Conservation (phyloP, 2,329 filamentous ascomycete genomes). For the Aspergillus brasiliensis region DNA sequence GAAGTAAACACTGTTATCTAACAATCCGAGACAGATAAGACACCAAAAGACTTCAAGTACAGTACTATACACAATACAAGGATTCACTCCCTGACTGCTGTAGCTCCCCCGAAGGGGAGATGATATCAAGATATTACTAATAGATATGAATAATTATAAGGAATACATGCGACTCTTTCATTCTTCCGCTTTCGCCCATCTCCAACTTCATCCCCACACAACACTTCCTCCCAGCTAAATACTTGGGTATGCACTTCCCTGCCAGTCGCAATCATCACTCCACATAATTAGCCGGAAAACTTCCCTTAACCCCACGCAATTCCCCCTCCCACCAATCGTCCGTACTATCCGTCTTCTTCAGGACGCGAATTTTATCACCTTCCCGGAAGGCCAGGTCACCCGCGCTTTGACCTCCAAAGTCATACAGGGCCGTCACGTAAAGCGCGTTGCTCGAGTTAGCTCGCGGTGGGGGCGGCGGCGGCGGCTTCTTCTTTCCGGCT, state of each 20-base stretch:
- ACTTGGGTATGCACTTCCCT: not conserved
- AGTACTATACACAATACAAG: no score
- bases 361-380: constrained; percentile 74
- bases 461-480: constrained; percentile 70
- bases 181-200: no score
- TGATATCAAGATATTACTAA: no score
- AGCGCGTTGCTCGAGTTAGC: constrained; percentile 53
- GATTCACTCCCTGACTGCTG: no score
- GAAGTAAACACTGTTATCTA: no score
- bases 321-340: constrained; percentile 92
- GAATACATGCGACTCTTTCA: no score
- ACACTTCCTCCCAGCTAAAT: no score
- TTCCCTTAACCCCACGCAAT: constrained; percentile 66
- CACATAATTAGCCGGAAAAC: constrained; percentile 84
- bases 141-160: no score
- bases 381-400: constrained; percentile 75
- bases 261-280: constrained; percentile 33
- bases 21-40: no score
- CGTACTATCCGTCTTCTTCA: constrained; percentile 76
- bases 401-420: constrained; percentile 68
- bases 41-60: no score
- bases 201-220: no score
- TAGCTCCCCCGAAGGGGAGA: no score
- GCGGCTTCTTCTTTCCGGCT: constrained; percentile 70
- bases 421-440: constrained; percentile 73